Evolutionary conservation across 345 rosid species (phyloP).

Genomic region (Eucalyptus dawsonii): DNA sequence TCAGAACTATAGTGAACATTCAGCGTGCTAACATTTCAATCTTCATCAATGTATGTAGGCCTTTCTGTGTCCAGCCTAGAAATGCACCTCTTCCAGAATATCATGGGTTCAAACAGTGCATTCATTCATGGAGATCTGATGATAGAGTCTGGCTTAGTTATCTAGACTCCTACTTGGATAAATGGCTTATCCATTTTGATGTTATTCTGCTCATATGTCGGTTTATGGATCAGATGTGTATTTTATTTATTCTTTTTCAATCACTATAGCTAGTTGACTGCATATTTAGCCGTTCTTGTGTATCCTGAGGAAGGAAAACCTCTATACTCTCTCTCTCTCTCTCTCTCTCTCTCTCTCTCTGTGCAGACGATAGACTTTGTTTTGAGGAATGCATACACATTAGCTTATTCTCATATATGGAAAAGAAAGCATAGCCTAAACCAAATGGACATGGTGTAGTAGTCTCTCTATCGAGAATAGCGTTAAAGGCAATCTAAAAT

Average conservation of each 20-base stretch:
- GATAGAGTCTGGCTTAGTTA: neutral
- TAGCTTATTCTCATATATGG: neutral
- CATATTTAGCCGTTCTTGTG: neutral
- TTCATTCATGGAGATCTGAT: slow-evolving; percentile 46
- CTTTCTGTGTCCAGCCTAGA: slow-evolving; percentile 55
- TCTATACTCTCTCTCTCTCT: neutral
- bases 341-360: neutral
- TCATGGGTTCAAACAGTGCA: slow-evolving; percentile 55
- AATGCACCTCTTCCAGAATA: slow-evolving; percentile 49
- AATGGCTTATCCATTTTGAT: neutral
- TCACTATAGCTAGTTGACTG: neutral
- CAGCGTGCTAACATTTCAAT: neutral
- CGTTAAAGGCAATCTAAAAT: neutral
- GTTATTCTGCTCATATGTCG: neutral
- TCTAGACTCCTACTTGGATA: neutral
- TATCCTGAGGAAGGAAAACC: neutral
- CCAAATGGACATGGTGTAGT: neutral
- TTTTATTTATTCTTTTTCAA: neutral
- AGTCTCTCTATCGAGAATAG: neutral
- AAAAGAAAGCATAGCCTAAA: neutral
- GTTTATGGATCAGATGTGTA: neutral
- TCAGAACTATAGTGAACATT: neutral
- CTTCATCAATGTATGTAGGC: slow-evolving; percentile 11
- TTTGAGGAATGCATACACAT: neutral
- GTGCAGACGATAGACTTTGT: neutral